Base-by-base conservation (phyloP, 805 yeast species). In the Pichia californica region DNA sequence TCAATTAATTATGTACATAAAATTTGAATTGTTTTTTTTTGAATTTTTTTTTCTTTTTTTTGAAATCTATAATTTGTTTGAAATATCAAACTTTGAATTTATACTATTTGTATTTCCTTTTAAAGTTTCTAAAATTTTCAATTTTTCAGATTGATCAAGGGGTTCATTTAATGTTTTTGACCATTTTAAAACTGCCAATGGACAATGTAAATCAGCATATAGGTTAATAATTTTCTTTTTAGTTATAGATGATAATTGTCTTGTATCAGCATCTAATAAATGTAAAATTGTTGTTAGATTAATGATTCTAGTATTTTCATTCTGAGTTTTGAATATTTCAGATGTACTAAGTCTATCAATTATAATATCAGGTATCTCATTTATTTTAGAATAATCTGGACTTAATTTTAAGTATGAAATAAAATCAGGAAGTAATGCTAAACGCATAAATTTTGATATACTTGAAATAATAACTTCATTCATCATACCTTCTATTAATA, bases 141-240 rank as follows among this genome's bases (percentile, higher is more conserved):
- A 18, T 21, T 48, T 50, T 26, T 54, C 55, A 4, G 23, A 36
- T 1, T 27, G 28, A 1, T 44, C 25, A 21, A 55, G 16, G 1
- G 43, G 40, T 0, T 14, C 9, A 8, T 29, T 11, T 6, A 55
- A 41, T 26, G 32, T 18, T 11, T 46, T 43, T 1, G 54, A n/a
- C 59, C 60, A 59, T 18, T 35, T 25, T n/a, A 38, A 32, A 14
- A 55, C 58, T 15, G 58, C 62, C 23, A 53, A 31, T 14, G 63
- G 59, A 2, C 60, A 52, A 9, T 52, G 48, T 16, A 44, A 52
- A 19, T 41, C 39, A 19, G 57, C 53, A 40, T 60, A 59, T 15
- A 51, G 25, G 14, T 35, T 35, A 3, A 51, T 29, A 7, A 59
- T 48, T 16, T 44, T 14, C n/a, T 47, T 45, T 18, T 38, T 52